These are phyloP conservation scores for Kwoniella botswanensis DNA, from an alignment of 768 basidiomycete species.

Conservation along the genomic window DNA sequence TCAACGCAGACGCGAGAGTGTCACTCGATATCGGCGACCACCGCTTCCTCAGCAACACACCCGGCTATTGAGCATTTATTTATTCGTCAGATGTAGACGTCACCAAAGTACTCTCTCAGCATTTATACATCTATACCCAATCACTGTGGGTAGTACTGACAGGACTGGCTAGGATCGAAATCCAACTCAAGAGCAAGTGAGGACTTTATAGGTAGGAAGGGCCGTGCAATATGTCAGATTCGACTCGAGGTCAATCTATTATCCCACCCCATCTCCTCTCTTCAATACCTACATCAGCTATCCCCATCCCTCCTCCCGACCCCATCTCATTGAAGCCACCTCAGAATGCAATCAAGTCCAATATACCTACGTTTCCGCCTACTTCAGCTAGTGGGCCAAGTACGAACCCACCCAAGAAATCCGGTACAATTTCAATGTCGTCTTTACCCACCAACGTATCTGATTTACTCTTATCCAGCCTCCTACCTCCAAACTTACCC, in stretches of 20 bases:
- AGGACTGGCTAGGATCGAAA: too few relatives aligned
- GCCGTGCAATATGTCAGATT: neutral
- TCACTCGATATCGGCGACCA: too few relatives aligned
- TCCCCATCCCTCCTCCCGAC: constrained; percentile 32
- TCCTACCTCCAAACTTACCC: constrained; percentile 50
- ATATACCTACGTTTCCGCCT: constrained; percentile 59
- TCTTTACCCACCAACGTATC: constrained; percentile 46
- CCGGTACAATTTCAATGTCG: constrained; percentile 22
- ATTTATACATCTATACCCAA: too few relatives aligned
- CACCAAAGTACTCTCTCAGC: too few relatives aligned
- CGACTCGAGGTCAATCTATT: neutral
- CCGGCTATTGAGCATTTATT: too few relatives aligned
- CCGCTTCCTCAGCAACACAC: too few relatives aligned
- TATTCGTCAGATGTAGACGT: too few relatives aligned
- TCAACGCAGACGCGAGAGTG: too few relatives aligned
- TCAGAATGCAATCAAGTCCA: constrained; percentile 18
- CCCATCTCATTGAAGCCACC: constrained; percentile 4
- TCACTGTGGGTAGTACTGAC: too few relatives aligned
- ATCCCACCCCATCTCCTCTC: constrained; percentile 50
- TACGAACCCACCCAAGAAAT: constrained; percentile 21
- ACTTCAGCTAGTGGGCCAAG: constrained; percentile 37
- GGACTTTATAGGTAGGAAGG: too few relatives aligned
- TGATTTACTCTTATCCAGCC: constrained; percentile 52
- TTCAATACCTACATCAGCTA: constrained; percentile 60
- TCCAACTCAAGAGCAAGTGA: too few relatives aligned